Evolutionary conservation across 805 yeast genomes (phyloP).

Genomic region (Myxozyma monticola): DNA sequence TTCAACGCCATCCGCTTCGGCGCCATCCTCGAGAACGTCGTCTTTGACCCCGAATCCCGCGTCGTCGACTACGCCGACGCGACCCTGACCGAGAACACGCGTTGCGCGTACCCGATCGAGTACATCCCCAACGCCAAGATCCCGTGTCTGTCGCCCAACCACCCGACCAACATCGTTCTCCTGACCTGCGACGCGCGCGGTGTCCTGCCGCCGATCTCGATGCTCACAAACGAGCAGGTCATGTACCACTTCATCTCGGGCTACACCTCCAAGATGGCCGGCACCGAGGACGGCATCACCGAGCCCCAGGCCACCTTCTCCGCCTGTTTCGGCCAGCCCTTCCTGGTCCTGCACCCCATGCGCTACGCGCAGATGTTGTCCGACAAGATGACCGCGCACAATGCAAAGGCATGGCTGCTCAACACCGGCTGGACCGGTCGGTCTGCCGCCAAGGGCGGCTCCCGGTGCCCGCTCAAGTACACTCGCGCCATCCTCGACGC

Average conservation of each 20-base stretch:
- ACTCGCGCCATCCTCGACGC: constrained; percentile 95
- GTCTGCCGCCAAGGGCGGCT: constrained; percentile 88
- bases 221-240: constrained; percentile 89
- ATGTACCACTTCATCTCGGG: constrained; percentile 99
- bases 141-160: constrained; percentile 86
- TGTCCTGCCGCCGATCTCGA: constrained; percentile 95
- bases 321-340: constrained; percentile 99
- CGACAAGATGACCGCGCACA: constrained; percentile 84
- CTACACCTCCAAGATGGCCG: constrained; percentile 99
- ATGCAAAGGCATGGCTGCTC: constrained; percentile 91
- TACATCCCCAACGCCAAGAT: constrained; percentile 94
- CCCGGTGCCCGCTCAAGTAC: constrained; percentile 96
- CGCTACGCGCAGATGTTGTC: constrained; percentile 94
- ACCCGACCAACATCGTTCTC: constrained; percentile 88
- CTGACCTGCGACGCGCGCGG: constrained; percentile 98
- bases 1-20: constrained; percentile 94
- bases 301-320: constrained; percentile 98
- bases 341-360: constrained; percentile 97
- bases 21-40: constrained; percentile 89
- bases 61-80: constrained; percentile 82
- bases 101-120: constrained; percentile 98
- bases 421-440: constrained; percentile 99
- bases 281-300: constrained; percentile 97
- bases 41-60: constrained; percentile 75
- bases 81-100: constrained; percentile 90